Evolutionary conservation across 192 early-diverging fungal genomes (phyloP).

Genomic region (Chytriomyces sp.): DNA sequence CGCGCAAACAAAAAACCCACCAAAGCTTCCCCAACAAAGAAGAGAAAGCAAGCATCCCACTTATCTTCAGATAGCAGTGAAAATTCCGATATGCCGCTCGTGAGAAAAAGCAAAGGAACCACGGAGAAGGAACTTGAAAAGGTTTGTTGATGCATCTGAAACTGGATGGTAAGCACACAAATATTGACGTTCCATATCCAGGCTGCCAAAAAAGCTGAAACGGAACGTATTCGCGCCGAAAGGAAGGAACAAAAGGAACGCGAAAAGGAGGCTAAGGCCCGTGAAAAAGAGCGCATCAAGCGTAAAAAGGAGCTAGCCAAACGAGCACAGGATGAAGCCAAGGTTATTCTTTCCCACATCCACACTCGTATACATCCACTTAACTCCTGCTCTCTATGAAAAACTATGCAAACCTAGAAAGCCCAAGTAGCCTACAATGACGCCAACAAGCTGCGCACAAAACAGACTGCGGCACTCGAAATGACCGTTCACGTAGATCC

Average conservation of each 20-base stretch:
- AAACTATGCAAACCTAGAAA: background rate
- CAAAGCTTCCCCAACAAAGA: background rate
- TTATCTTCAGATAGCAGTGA: no score
- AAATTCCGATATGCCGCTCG: no score
- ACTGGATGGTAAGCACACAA: background rate
- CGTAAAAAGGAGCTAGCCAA: conserved; percentile 10
- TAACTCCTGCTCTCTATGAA: background rate
- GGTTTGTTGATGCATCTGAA: background rate
- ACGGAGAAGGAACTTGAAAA: background rate
- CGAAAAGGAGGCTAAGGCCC: conserved; percentile 13
- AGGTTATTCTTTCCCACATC: no score
- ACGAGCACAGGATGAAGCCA: background rate
- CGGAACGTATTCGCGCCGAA: conserved; percentile 1
- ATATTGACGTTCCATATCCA: background rate
- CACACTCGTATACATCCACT: background rate
- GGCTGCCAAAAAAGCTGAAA: background rate
- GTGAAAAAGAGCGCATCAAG: conserved; percentile 12
- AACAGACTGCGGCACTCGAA: conserved; percentile 14
- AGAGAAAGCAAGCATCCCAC: no score
- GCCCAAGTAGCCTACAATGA: background rate
- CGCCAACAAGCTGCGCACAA: conserved; percentile 33
- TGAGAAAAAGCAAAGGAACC: no score
- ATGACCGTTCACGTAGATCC: conserved; percentile 23
- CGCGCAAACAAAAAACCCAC: background rate
- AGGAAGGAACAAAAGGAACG: conserved; percentile 5